Base-by-base conservation (phyloP, 2,329 filamentous ascomycete genomes). In the Xylaria polymorpha region DNA sequence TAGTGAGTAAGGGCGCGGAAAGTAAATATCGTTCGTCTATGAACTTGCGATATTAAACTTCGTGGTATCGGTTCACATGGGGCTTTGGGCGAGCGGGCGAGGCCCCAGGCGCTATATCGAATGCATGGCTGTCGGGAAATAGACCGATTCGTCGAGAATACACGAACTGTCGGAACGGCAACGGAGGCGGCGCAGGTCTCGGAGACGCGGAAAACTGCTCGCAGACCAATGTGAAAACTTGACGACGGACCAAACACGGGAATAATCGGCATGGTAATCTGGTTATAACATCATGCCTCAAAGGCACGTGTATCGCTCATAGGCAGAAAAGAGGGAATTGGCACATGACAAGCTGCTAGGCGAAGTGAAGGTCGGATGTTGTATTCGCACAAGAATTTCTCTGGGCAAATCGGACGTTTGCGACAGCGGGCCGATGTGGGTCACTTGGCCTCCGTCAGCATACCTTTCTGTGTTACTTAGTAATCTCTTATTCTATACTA, bases 1-100 rank as follows among this genome's bases (percentile, higher is more conserved):
- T 89, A 91, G 70, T 85, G 79, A n/a, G 81, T 85, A 67, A 88
- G 80, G 60, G 85, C 74, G 25, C 75, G 71, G 61, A 75, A 76
- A 32, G 68, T 73, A 65, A 79, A 81, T 44, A 79, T 48, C 6
- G 73, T 77, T 56, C 75, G 79, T 55, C 74, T 55, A 20, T 72
- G 69, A 43, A 70, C 70, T n/a, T 72, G 67, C 43, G 76, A 69
- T 46, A 70, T 53, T 18, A 74, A 39, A 14, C 55, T 69, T 61
- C 50, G 67, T 2, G 72, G 25, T 50, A 43, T 63, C 29, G 39
- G 41, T 12, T 70, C 59, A 8, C 48, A 58, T 7, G 50, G 53
- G 10, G 60, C 20, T 43, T 39, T 67, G 0, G 56, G 71, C 10
- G 72, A 71, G 60, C 66, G 60, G 8, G 55, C 43, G 41, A 58